Percentiles rank a stretch among this genome's conserved stretches.
Evolutionary conservation across 2,329 filamentous ascomycete species (phyloP).

Genomic region (Clonostachys solani): DNA sequence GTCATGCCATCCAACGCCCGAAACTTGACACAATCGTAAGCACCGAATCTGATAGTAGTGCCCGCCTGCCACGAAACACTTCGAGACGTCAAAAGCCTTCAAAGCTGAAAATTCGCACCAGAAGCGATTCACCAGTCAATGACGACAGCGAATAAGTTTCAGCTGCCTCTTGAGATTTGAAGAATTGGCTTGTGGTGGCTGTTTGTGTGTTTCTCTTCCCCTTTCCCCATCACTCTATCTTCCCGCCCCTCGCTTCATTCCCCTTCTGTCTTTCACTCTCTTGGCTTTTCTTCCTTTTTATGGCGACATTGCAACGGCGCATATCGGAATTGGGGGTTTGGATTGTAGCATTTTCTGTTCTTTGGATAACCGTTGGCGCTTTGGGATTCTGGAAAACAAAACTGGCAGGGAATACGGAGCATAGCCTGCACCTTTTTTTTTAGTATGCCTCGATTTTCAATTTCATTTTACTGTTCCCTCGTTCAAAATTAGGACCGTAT

Average conservation of each 20-base stretch:
- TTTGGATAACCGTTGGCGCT: not conserved
- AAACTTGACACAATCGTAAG: constrained; percentile 43
- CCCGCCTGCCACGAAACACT: constrained; percentile 16
- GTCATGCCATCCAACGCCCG: constrained; percentile 32
- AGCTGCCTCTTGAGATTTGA: no score
- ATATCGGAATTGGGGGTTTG: not conserved
- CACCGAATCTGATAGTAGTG: constrained; percentile 30
- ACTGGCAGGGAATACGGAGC: no score
- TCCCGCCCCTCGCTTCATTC: no score
- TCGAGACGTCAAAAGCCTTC: constrained; percentile 18
- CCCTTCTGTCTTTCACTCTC: not conserved
- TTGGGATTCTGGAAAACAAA: no score
- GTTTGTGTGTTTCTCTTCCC: no score
- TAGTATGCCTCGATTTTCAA: constrained; percentile 4
- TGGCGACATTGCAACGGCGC: constrained; percentile 11
- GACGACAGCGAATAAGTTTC: constrained; percentile 25
- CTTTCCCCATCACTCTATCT: no score
- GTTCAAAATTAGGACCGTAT: constrained; percentile 13
- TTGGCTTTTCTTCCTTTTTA: constrained; percentile 5
- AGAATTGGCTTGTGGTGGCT: not conserved
- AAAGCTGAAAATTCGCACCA: constrained; percentile 19
- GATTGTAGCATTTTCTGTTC: constrained; percentile 3
- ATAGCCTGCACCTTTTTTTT: no score
- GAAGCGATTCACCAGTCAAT: constrained; percentile 28
- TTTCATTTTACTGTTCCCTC: constrained; percentile 5